Evolutionary conservation across 1,284 basidiomycete genomes (phyloP), one percentile per base, ranked within the genome.

Genomic region (Ceratobasidium sp.): DNA sequence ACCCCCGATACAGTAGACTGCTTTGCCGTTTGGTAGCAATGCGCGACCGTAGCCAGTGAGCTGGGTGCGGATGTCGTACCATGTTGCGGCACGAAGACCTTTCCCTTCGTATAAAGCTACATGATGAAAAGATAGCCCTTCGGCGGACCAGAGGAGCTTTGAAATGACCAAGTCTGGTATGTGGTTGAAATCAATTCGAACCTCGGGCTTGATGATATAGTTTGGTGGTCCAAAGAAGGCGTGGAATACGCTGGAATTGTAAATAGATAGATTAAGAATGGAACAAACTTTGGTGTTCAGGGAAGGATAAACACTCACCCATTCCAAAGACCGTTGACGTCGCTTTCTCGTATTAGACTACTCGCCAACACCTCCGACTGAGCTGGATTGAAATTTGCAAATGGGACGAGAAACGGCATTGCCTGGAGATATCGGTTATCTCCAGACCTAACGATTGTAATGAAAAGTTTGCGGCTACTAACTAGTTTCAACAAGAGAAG

Each of bases 291-390:
- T 33, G 49, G 49, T 51, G 15, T 18, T 20, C 49, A 20, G 15
- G 49, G 23, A 58, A 58, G 6, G 55, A 12, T 18, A 26, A 6
- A n/a, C n/a, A 26, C 55, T 58, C n/a, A 58, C 55, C n/a, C 55
- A 58, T 58, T 58, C 55, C 55, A 58, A 58, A 58, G 13, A 23
- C 26, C 55, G 13, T 58, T 58, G 55, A 58, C 55, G 55, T 58
- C 23, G 55, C 23, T 58, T 23, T 58, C 23, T n/a, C 23, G 55
- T 23, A 28, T 23, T 58, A 58, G 26, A 23, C 55, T 58, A 28
- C 13, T 58, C n/a, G 55, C 55, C 26, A 58, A 28, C n/a, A 12
- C 55, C 3, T 58, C 18, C 55, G 13, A 12, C 26, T 28, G 55
- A 58, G 55, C 55, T 26, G 55, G 23, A n/a, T 28, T 58, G n/a